Conservation (phyloP, 2,329 filamentous ascomycete species). For the Teratosphaeria viscida region DNA sequence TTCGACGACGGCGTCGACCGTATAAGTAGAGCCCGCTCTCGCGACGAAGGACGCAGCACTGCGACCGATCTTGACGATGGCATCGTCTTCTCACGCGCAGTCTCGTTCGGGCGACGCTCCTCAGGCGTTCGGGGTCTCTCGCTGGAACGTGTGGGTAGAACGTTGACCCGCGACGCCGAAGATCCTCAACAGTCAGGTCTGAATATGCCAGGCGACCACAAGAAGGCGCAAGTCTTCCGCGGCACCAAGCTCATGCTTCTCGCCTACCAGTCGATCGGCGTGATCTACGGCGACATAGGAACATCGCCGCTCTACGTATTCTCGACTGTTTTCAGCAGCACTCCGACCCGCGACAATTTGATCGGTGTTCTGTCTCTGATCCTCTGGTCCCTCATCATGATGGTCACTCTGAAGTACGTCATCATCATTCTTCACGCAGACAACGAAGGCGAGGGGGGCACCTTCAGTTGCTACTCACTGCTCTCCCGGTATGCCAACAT, state of each 20-base stretch:
- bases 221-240: constrained; percentile 23
- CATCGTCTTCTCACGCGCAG: constrained; percentile 8
- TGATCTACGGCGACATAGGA: constrained; percentile 62
- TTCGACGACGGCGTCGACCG: not conserved
- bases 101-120: constrained; percentile 5
- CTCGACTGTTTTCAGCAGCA: constrained; percentile 52
- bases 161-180: constrained; percentile 7
- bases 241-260: constrained; percentile 33
- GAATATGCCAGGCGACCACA: constrained; percentile 15
- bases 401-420: constrained; percentile 61
- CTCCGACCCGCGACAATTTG: constrained; percentile 48
- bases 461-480: constrained; percentile 56
- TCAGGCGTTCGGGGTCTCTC: constrained; percentile 4
- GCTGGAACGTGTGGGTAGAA: not conserved
- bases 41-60: not conserved
- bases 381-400: constrained; percentile 58
- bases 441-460: constrained; percentile 62
- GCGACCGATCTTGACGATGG: not conserved
- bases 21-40: not conserved
- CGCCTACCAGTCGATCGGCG: constrained; percentile 54
- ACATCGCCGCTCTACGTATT: constrained; percentile 60
- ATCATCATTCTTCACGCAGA: constrained; percentile 56
- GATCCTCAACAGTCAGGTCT: constrained; percentile 16
- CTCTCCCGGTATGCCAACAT: constrained; percentile 54
- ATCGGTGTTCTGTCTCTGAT: constrained; percentile 57